Evolutionary conservation across 441 rosid species (phyloP), one percentile per base, ranked within the genome.

Genomic region (Populus hybrid): DNA sequence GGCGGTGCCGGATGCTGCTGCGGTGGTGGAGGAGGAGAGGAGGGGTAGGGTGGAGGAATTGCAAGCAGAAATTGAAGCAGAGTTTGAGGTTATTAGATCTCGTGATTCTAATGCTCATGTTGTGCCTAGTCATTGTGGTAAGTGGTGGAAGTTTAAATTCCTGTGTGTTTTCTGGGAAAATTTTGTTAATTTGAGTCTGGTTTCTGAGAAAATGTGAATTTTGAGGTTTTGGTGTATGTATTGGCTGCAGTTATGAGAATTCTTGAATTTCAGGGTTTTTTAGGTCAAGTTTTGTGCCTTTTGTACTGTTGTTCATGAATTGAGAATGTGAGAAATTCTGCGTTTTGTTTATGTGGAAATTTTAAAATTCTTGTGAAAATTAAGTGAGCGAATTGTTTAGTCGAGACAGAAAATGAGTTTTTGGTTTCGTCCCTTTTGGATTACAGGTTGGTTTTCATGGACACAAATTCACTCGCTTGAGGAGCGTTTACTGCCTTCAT

Each of bases 371-470:
- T n/a, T 4, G 30, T 34, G 59, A 28, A 59, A 9, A 16, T 70
- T 24, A 2, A 36, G 35, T 32, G 74, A 18, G 67, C 34, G 70
- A n/a, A n/a, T 59, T 59, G 24, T 7, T 59, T 59, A 59, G 24
- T 8, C 1, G 64, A 59, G 64, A 3, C 64, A 19, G 64, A 59
- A 59, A 59, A 59, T 35, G n/a, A 14, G 26, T 28, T 40, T 21
- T 50, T 28, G 0, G 28, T 34, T 71, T 53, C 70, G 7, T 28
- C 5, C n/a, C 59, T 38, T 50, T 66, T 69, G 66, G 30, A n/a
- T 77, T 79, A 72, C 85, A 96, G 99, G 99, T 82, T 96, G 99
- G 99, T 94, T 94, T 87, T 91, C 97, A 71, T 96, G 99, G 99
- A 82, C 88, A 71, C 88, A 88, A 65, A 67, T 88, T 84, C 99